These are phyloP conservation scores for Rutstroemia sp. DNA, from an alignment of 2,329 filamentous ascomycete species.

Conservation along the genomic window DNA sequence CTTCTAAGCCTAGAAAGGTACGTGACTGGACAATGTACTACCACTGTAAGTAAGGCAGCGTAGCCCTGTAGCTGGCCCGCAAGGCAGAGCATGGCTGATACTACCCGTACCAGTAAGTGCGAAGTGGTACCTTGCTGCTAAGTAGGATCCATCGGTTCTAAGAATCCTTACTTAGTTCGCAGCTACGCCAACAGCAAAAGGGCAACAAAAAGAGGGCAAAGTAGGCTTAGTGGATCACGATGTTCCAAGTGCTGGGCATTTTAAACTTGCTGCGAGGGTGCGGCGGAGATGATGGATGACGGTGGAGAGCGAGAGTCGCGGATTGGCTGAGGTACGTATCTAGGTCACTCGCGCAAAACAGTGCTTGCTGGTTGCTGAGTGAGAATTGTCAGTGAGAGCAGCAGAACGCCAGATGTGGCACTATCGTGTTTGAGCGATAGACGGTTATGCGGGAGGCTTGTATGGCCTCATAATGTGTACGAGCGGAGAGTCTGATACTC, in stretches of 20 bases:
- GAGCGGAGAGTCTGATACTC: no score
- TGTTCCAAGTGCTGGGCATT: no score
- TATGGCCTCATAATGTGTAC: no score
- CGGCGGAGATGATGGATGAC: not conserved
- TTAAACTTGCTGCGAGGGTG: not conserved
- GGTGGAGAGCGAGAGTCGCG: not conserved
- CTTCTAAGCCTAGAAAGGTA: no score
- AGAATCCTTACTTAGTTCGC: slow-evolving; percentile 6
- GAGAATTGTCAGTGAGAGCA: not conserved
- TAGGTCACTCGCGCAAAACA: not conserved
- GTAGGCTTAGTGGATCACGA: not conserved
- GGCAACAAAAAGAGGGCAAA: not conserved
- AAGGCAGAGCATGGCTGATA: no score
- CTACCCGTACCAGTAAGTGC: no score
- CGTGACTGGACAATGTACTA: not conserved
- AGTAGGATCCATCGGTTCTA: slow-evolving; percentile 3
- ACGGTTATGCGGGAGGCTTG: no score
- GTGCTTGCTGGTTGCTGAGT: not conserved
- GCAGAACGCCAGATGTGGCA: no score
- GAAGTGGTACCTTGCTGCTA: not conserved
- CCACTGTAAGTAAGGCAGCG: not conserved
- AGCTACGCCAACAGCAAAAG: not conserved
- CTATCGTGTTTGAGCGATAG: no score
- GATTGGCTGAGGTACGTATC: not conserved
- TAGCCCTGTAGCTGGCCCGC: not conserved